Evolutionary conservation across 371 early-diverging fungal species (phyloP), one percentile per base, ranked within the genome.

Genomic region (Mucor velutinosus): DNA sequence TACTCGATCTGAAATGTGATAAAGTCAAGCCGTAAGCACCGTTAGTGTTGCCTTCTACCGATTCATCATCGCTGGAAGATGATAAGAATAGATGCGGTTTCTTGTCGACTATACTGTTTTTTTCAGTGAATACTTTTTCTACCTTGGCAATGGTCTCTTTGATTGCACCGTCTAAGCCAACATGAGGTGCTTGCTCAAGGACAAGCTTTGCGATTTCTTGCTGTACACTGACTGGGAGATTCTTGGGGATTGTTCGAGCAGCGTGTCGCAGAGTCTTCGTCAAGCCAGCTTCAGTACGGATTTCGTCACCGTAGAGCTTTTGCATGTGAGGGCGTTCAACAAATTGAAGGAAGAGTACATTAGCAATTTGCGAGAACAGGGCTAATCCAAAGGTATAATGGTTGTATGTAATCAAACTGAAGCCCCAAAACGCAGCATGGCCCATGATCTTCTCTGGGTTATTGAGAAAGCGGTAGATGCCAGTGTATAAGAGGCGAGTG

Each of bases 381-480:
- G 97, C 93, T 51, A 97, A 73, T 14, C 85, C 86, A 69, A 93
- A 92, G 71, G 96, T 82, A 7, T 87, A 75, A 86, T 91, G 91
- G 45, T 90, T 90, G 58, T 88, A 88, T 69, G 93, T 88, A 62
- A 95, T 92, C 69, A 97, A 70, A 4, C 96, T 89, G 69, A 96
- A 80, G 5, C 97, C 98, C 89, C 94, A 98, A 76, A 93, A 92
- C 3, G 95, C 90, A 7, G 94, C 87, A 72, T 95, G 93, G 12
- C 95, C 93, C 74, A 96, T 91, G 47, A 95, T 86, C 76, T 94
- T 93, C 65, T 96, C 96, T 3, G 97, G 97, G 74, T 95, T 94
- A 76, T 96, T 96, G 32, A 96, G 83, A 66, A 64, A 75, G 45
- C 76, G 66, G 30, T 95, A 96, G 51, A 95, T 90, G 39, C 96